These are phyloP conservation scores for Allomyces macrogynus DNA, from an alignment of 192 early-diverging fungal species.

Conservation along the genomic window DNA sequence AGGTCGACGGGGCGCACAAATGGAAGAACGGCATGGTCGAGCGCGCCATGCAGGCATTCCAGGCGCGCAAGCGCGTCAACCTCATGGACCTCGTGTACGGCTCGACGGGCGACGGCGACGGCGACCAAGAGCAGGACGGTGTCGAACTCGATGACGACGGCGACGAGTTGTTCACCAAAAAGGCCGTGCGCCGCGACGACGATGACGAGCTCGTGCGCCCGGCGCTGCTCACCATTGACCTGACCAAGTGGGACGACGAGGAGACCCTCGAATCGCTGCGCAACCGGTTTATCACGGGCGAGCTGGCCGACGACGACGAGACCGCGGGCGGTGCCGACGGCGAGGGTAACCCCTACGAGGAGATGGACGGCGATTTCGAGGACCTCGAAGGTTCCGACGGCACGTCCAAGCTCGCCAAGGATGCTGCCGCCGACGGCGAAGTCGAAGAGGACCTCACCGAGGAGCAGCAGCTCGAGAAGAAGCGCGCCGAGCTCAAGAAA, in stretches of 20 bases:
- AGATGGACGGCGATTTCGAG: constrained; percentile 13
- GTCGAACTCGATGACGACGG: constrained; percentile 28
- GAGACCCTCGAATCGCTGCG: constrained; percentile 45
- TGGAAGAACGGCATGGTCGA: constrained; percentile 5
- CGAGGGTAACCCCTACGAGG: constrained; percentile 33
- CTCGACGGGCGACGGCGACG: constrained; percentile 20
- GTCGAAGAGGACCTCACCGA: constrained; percentile 25
- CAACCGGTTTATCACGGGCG: constrained; percentile 58
- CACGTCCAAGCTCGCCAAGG: constrained; percentile 2
- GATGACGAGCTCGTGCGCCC: constrained; percentile 9
- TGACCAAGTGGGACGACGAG: constrained; percentile 49
- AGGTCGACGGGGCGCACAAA: constrained; percentile 2
- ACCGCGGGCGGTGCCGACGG: constrained; percentile 10
- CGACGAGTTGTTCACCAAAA: constrained; percentile 37
- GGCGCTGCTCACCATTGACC: constrained; percentile 23
- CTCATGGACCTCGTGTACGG: constrained; percentile 83
- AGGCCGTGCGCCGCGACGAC: constrained; percentile 12
- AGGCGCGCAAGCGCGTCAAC: constrained; percentile 40
- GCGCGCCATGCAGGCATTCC: constrained; percentile 1
- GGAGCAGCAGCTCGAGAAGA: constrained; percentile 45
- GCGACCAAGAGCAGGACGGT: background rate
- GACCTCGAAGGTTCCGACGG: constrained; percentile 3
- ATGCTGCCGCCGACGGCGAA: constrained; percentile 10
- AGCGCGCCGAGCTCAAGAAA: constrained; percentile 72
- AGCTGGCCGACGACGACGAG: constrained; percentile 14